Conservation (phyloP, 208 protist genomes). For the Leishmania tropica region DNA sequence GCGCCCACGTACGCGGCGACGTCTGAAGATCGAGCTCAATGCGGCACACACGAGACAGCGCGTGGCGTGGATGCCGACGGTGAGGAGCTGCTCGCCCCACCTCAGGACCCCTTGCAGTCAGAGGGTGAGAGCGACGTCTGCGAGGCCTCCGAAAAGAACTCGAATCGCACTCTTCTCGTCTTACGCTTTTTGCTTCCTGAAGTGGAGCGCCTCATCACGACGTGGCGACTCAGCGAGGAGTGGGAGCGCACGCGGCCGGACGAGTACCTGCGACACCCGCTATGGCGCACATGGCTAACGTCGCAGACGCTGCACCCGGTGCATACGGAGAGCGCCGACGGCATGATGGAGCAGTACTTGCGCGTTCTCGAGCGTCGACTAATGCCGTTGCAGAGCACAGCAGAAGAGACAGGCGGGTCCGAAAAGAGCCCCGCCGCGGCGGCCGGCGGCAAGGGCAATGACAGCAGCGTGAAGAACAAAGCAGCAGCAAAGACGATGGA, state of each 20-base stretch:
- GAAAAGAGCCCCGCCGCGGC: no score
- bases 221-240: constrained; percentile 55
- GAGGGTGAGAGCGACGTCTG: not conserved
- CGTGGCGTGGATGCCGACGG: not conserved
- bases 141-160: not conserved
- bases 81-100: not conserved
- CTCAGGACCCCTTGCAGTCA: not conserved
- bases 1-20: not conserved
- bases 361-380: constrained; percentile 22
- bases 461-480: not conserved
- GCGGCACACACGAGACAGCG: not conserved
- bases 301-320: constrained; percentile 25
- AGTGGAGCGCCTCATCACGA: constrained; percentile 50
- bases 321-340: constrained; percentile 26
- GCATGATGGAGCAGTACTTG: constrained; percentile 32
- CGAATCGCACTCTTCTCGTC: constrained; percentile 15
- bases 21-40: not conserved
- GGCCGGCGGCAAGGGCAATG: not conserved
- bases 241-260: constrained; percentile 28
- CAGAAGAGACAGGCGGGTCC: not conserved
- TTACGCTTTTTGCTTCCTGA: constrained; percentile 49
- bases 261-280: constrained; percentile 42
- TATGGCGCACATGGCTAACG: constrained; percentile 36
- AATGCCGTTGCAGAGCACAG: not conserved
- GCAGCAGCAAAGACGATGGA: not conserved